Conservation (phyloP, 1,139 yeast species). For the Taphrina wiesneri region DNA sequence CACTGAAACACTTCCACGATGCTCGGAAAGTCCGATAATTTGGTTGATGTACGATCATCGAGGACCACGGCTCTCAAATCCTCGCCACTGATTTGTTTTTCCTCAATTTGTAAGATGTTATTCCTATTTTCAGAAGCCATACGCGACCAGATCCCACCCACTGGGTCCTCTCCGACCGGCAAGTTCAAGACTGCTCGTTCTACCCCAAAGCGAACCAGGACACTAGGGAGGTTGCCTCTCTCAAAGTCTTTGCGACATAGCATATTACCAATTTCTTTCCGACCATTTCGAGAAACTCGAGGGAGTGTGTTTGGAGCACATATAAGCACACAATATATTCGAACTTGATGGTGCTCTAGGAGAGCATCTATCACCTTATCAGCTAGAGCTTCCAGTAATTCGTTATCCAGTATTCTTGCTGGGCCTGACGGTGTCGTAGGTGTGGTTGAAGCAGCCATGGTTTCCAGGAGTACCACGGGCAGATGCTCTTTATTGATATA, state of each 20-base stretch:
- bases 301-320: conserved; percentile 84
- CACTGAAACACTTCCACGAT: conserved; percentile 76
- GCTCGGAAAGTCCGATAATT: conserved; percentile 69
- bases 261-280: conserved; percentile 90
- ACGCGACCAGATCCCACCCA: conserved; percentile 85
- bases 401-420: conserved; percentile 54
- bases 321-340: conserved; percentile 78
- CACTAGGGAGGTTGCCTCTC: conserved; percentile 73
- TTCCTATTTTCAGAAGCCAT: conserved; percentile 62
- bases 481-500: conserved; percentile 80
- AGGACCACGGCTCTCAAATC: conserved; percentile 71
- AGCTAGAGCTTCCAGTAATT: conserved; percentile 69
- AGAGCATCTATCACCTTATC: conserved; percentile 55
- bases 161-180: conserved; percentile 69
- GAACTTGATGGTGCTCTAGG: conserved; percentile 67
- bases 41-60: conserved; percentile 75
- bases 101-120: conserved; percentile 54
- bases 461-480: conserved; percentile 84
- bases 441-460: conserved; percentile 60
- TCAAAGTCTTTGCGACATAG: conserved; percentile 78
- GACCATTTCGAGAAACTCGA: conserved; percentile 77
- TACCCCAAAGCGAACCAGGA: conserved; percentile 77
- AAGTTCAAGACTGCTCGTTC: conserved; percentile 65
- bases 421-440: conserved; percentile 44
- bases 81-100: conserved; percentile 71